Percentiles rank a stretch among this genome's conserved stretches.
Evolutionary conservation across 768 basidiomycete species (phyloP).

Genomic region (Tephrocybe sp.): DNA sequence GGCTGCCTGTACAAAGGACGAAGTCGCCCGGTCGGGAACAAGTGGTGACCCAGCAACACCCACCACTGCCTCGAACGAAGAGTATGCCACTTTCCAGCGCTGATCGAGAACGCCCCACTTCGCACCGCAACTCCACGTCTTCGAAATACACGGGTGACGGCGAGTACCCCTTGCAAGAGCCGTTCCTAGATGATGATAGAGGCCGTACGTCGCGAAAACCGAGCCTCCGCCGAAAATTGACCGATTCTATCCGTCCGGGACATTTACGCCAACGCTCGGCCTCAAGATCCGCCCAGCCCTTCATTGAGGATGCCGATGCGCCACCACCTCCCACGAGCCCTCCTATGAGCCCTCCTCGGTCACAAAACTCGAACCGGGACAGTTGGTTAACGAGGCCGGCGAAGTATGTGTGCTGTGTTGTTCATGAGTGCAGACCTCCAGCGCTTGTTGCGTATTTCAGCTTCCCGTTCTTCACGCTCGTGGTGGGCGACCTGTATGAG

Average conservation of each 20-base stretch:
- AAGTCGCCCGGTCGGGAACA: slow-evolving; percentile 10
- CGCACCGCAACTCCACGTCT: slow-evolving; percentile 19
- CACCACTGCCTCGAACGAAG: slow-evolving; percentile 42
- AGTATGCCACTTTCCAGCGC: slow-evolving; percentile 44
- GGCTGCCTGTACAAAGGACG: slow-evolving; percentile 3
- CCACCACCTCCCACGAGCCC: slow-evolving; percentile 15
- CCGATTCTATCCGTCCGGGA: slow-evolving; percentile 23
- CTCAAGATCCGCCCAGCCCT: slow-evolving; percentile 23
- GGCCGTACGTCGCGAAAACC: slow-evolving; percentile 26
- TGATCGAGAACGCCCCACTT: slow-evolving; percentile 16
- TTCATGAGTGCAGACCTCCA: slow-evolving; percentile 71
- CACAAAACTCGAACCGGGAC: slow-evolving; percentile 27
- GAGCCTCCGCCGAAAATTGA: slow-evolving; percentile 28
- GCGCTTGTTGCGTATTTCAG: slow-evolving; percentile 64
- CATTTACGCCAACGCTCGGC: slow-evolving; percentile 16
- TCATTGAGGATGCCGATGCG: slow-evolving; percentile 25
- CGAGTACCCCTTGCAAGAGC: slow-evolving; percentile 12
- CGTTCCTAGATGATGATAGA: slow-evolving; percentile 23
- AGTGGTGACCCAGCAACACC: background rate
- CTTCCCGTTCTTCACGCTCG: slow-evolving; percentile 77
- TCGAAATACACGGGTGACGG: slow-evolving; percentile 20
- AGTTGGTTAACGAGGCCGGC: slow-evolving; percentile 49
- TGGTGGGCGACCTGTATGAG: slow-evolving; percentile 59
- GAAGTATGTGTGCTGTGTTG: slow-evolving; percentile 66
- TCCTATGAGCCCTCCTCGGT: slow-evolving; percentile 17